phyloP scores from a whole-genome alignment of 1,139 yeast species.

The Scheffersomyces cryptocercus region DNA sequence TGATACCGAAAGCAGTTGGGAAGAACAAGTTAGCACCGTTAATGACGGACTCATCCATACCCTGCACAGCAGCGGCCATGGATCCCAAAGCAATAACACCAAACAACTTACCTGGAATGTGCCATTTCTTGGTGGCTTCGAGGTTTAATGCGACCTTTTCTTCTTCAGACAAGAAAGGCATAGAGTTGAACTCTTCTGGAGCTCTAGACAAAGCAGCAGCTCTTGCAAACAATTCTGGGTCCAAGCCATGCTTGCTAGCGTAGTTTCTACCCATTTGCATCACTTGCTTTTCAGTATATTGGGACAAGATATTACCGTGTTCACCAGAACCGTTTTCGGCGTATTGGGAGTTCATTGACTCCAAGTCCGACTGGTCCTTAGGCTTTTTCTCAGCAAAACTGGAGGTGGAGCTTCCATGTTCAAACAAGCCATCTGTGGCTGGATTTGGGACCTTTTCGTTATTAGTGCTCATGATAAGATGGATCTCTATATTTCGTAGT shows the following conservation, averaged over 20 bases:
- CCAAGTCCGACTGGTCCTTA: conserved; percentile 23
- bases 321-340: conserved; percentile 26
- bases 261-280: conserved; percentile 71
- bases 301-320: conserved; percentile 59
- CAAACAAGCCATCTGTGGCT: conserved; percentile 20
- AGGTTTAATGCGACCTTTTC: conserved; percentile 59
- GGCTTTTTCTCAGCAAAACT: conserved; percentile 18
- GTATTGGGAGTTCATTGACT: conserved; percentile 21
- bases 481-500: too few species aligned
- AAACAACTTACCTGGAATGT: conserved; percentile 59
- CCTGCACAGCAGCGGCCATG: conserved; percentile 89
- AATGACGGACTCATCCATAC: conserved; percentile 88
- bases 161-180: conserved; percentile 56
- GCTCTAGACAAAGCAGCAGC: conserved; percentile 79
- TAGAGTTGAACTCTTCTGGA: conserved; percentile 59
- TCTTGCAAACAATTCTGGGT: conserved; percentile 63
- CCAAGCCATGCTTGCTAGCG: conserved; percentile 62
- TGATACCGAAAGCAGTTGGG: conserved; percentile 49
- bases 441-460: background rate
- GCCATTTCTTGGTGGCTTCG: conserved; percentile 65
- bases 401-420: conserved; percentile 20
- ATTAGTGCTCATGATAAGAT: background rate
- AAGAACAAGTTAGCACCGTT: conserved; percentile 81
- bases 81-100: conserved; percentile 73
- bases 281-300: conserved; percentile 64